phyloP scores from a whole-genome alignment of 768 basidiomycete genomes.

The Kwoniella botswanensis region DNA sequence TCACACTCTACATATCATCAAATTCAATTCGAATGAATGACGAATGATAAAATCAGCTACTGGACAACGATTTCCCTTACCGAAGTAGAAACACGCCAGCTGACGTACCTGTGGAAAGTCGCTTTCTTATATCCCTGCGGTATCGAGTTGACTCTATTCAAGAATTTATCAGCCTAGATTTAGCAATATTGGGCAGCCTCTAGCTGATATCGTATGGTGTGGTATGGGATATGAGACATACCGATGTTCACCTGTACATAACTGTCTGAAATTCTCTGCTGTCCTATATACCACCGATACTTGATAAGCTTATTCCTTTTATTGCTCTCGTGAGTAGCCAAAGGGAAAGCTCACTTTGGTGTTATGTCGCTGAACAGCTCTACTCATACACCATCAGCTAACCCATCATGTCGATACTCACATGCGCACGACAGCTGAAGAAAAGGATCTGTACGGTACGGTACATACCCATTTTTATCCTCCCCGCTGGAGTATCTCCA shows the following conservation, averaged over 20 bases:
- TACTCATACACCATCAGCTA: constrained; percentile 17
- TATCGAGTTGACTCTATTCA: constrained; percentile 71
- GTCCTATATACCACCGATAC: constrained; percentile 65
- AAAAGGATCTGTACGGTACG: no score
- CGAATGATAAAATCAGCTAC: constrained; percentile 33
- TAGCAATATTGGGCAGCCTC: not conserved
- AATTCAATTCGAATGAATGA: not conserved
- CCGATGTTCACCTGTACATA: constrained; percentile 97
- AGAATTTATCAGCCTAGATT: not conserved
- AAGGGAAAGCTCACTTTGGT: constrained; percentile 72
- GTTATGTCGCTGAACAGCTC: constrained; percentile 92
- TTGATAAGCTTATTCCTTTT: not conserved
- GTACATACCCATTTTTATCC: constrained; percentile 80
- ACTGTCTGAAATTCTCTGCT: constrained; percentile 95
- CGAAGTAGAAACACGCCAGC: not conserved
- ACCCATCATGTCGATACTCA: not conserved
- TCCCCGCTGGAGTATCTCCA: constrained; percentile 91
- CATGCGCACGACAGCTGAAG: not conserved
- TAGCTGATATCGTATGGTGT: not conserved
- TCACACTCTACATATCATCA: constrained; percentile 5
- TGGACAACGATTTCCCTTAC: not conserved
- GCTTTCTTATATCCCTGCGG: constrained; percentile 90
- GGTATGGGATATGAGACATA: constrained; percentile 55
- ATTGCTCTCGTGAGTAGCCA: not conserved
- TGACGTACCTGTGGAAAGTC: constrained; percentile 83